phyloP scores from a whole-genome alignment of 108 stramenopile genomes.

The Cylindrotheca fusiformis region DNA sequence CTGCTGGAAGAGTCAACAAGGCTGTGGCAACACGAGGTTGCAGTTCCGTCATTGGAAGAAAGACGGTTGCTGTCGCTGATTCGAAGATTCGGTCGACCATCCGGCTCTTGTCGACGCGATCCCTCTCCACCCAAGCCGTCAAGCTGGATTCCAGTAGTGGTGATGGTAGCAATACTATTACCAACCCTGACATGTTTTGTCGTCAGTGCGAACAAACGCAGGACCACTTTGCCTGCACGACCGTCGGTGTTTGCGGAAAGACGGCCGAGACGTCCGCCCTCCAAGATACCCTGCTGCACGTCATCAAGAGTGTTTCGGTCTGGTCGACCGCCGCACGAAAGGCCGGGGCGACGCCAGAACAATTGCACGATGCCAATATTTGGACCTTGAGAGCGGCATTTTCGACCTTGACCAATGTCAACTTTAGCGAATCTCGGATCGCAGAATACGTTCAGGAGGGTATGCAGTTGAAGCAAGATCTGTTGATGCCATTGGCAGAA shows the following conservation, averaged over 20 bases:
- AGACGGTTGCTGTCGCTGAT: no score
- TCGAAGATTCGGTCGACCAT: background rate
- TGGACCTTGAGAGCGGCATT: constrained; percentile 68
- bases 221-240: constrained; percentile 70
- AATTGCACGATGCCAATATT: constrained; percentile 51
- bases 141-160: background rate
- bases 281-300: constrained; percentile 66
- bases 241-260: constrained; percentile 73
- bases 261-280: constrained; percentile 51
- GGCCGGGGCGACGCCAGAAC: constrained; percentile 39
- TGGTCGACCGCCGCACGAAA: constrained; percentile 59
- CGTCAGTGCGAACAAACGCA: constrained; percentile 82
- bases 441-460: constrained; percentile 63
- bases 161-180: constrained; percentile 8
- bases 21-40: no score
- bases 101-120: background rate
- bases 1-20: background rate
- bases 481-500: constrained; percentile 28
- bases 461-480: constrained; percentile 35
- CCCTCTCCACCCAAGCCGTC: background rate
- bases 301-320: constrained; percentile 47
- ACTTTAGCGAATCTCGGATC: constrained; percentile 70
- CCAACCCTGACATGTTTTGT: constrained; percentile 75
- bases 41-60: no score
- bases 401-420: constrained; percentile 84